Percentiles rank a stretch among this genome's conserved stretches.
Conservation (phyloP, 371 early-diverging fungal genomes). For the Rhizomucor pusillus region DNA sequence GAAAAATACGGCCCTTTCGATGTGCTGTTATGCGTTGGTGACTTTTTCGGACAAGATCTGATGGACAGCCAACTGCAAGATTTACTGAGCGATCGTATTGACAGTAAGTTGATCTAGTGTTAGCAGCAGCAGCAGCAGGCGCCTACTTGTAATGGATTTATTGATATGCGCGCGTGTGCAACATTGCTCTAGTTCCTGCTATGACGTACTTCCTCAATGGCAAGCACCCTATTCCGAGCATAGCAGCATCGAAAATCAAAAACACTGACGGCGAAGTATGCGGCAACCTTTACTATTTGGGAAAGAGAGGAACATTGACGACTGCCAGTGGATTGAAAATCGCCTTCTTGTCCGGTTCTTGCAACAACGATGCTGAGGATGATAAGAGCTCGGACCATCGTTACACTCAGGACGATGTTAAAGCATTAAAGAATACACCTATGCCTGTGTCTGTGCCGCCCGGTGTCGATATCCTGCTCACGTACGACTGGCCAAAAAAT, state of each 20-base stretch:
- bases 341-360: conserved; percentile 69
- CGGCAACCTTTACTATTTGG: conserved; percentile 70
- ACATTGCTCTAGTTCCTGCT: conserved; percentile 69
- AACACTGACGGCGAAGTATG: conserved; percentile 74
- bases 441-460: conserved; percentile 34
- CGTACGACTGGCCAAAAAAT: conserved; percentile 75
- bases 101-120: conserved; percentile 34
- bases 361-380: conserved; percentile 12
- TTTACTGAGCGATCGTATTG: conserved; percentile 54
- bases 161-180: not conserved
- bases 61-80: conserved; percentile 45
- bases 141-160: not conserved
- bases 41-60: conserved; percentile 65
- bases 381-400: conserved; percentile 9
- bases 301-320: conserved; percentile 65
- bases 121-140: not conserved
- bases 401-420: conserved; percentile 14
- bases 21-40: conserved; percentile 73
- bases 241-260: conserved; percentile 51
- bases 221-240: conserved; percentile 53
- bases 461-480: conserved; percentile 80
- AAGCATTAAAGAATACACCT: conserved; percentile 22
- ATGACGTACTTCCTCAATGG: conserved; percentile 79
- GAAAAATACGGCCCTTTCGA: conserved; percentile 86
- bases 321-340: conserved; percentile 74